Evolutionary conservation across 2,329 filamentous ascomycete species (phyloP), one percentile per base, ranked within the genome.

Genomic region (Colletotrichum cereale): DNA sequence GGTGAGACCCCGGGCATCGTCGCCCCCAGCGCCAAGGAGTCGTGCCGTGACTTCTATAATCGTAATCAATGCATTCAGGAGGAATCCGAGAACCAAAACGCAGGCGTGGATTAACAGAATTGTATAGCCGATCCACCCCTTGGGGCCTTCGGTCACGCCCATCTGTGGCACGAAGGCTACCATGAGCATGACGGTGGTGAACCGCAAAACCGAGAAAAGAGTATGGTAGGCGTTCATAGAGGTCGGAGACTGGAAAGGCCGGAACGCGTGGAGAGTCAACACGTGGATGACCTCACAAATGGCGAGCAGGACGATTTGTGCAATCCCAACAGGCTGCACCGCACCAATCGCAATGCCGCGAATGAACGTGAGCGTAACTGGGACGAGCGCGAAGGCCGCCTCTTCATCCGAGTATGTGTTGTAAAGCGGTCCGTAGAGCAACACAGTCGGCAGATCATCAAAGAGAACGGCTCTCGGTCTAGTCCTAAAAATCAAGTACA

Each of bases 181-280:
- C 85, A 93, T 94, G 66, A 96, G 84, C 66, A 96, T 84, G 57
- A 95, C 88, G 0, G 92, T 92, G 58, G 93, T 82, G 40, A 98
- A 91, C 42, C 96, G 91, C 18, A 97, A 85, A 2, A 88, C 84
- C 0, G 95, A 90, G 80, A 98, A 97, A 73, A 95, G 90, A 2
- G 92, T 93, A 77, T 98, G 95, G 75, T 98, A 98, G 12, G 94
- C 90, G 79, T 98, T 98, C 96, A 99, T 99, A 36, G 96, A 98
- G 0, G 96, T 98, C 29, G 95, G 91, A 2, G 91, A 91, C 72
- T 96, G 92, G 78, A 97, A 99, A 0, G 96, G 96, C 21, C 93
- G 91, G 84, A 98, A 97, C 10, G 94, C 94, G 76, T 96, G 91
- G 5, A 98, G 84, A 0, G 95, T 96, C 55, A 98, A 86, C 44